Base-by-base conservation (phyloP, 305 asterid genomes). In the Fraxinus latifolia region DNA sequence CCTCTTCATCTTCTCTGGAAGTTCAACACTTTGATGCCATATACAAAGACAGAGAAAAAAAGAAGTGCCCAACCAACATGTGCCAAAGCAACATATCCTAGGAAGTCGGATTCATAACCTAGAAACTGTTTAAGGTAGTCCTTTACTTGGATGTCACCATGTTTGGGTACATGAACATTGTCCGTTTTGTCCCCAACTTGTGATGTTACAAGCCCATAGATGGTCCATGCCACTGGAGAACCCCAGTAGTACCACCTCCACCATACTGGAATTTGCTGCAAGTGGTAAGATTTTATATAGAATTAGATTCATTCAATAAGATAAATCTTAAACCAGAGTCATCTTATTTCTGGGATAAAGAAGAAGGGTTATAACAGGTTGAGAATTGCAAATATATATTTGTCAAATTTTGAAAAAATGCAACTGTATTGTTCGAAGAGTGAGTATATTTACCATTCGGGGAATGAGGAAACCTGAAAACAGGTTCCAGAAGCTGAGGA, bases 181-280 rank as follows among this genome's bases (percentile, higher is more conserved):
- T 82, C 85, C 68, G n/a, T 60, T 7, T 67, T 78, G 80, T 88
- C 87, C 42, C 91, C 91, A 25, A 90, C 50, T 50, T 88, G 93
- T 68, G 93, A 90, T 55, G 91, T 88, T 7, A 90, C 81, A 4
- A 88, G 88, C 17, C 93, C 93, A 65, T 90, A 87, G 31, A 90
- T 84, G 58, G 93, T 90, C 91, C 93, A 90, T n/a, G 91, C 89
- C 62, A 90, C 93, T 7, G 93, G 93, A 34, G 93, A 90, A 77
- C 90, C 88, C 91, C 93, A 90, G 73, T 90, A 90, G 83, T 87
- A 90, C 91, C 91, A 90, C 37, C 93, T 87, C 93, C 93, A 88
- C 93, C 93, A 90, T 70, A 90, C 81, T 36, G 91, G 93, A 23
- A 90, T 88, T 87, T 83, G 80, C 93, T 90, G 89, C 85, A 85